These are phyloP conservation scores for Larix sibirica DNA, from an alignment of 83 land plant species.

Conservation along the genomic window DNA sequence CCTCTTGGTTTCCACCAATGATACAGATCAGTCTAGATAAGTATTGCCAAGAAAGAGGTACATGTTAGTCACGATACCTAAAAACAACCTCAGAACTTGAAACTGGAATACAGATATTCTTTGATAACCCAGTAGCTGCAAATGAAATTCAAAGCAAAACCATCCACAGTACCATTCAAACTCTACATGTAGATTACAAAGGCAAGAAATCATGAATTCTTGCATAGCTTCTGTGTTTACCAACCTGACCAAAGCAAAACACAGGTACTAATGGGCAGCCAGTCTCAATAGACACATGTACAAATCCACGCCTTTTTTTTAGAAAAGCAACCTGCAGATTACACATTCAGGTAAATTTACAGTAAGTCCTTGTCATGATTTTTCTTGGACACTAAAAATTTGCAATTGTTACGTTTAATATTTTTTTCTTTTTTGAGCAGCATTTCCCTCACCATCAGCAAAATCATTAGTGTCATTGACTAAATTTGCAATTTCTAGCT, in stretches of 20 bases:
- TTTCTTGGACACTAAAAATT: too few relatives aligned
- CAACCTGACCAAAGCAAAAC: constrained; percentile 44
- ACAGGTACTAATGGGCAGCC: constrained; percentile 34
- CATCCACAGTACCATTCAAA: too few relatives aligned
- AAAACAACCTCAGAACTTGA: neutral
- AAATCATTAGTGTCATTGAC: neutral
- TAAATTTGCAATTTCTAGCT: neutral
- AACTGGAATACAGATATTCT: neutral
- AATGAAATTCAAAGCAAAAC: neutral
- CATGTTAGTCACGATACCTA: neutral
- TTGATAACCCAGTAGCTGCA: neutral
- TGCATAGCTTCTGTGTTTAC: neutral
- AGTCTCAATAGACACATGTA: constrained; percentile 34
- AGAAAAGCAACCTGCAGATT: constrained; percentile 27
- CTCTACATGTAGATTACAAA: neutral
- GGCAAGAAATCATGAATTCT: neutral
- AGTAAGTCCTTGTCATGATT: neutral
- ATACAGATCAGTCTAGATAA: constrained; percentile 51
- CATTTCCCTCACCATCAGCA: neutral
- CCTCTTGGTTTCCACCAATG: constrained; percentile 85
- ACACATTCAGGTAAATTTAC: neutral
- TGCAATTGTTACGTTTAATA: too few relatives aligned
- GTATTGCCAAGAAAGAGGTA: neutral
- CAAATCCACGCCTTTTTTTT: constrained; percentile 29
- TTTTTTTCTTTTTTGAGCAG: too few relatives aligned